Evolutionary conservation across 2,329 filamentous ascomycete species (phyloP).

Genomic region (Kalaharituber pfeilii): DNA sequence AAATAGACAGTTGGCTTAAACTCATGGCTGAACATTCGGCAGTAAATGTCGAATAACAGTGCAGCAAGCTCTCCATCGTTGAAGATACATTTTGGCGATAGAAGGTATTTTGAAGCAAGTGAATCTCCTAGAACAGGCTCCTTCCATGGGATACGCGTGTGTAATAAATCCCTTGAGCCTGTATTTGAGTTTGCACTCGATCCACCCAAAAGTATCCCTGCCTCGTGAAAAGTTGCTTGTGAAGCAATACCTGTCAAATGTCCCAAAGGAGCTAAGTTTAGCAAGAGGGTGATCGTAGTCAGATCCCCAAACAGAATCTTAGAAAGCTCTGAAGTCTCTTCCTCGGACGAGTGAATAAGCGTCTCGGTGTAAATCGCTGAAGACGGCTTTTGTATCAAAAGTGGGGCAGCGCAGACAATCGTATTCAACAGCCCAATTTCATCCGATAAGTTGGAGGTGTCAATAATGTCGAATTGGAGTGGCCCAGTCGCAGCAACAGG

Average conservation of each 20-base stretch:
- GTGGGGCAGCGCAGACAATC: constrained; percentile 31
- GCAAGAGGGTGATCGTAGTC: neutral
- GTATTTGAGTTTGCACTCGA: neutral
- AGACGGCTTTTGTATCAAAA: constrained; percentile 32
- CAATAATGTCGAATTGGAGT: constrained; percentile 37
- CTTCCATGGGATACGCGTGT: constrained; percentile 10
- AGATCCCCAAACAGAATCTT: constrained; percentile 2
- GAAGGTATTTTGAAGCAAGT: neutral
- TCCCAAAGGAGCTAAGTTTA: neutral
- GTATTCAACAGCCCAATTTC: constrained; percentile 33
- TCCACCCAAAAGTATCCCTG: neutral
- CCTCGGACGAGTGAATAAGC: neutral
- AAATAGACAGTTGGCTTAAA: neutral
- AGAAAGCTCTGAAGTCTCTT: neutral
- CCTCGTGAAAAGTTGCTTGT: neutral
- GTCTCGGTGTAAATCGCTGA: constrained; percentile 36
- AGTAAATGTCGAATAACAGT: constrained; percentile 31
- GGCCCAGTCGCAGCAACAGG: constrained; percentile 21
- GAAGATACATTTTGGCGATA: neutral
- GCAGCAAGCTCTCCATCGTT: constrained; percentile 24
- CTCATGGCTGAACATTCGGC: constrained; percentile 32
- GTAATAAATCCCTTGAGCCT: neutral
- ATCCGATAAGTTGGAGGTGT: constrained; percentile 36
- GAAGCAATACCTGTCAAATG: neutral
- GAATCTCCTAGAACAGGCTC: constrained; percentile 12